These are phyloP conservation scores for Rubroboletus satanas DNA, from an alignment of 768 basidiomycete species.

Conservation along the genomic window DNA sequence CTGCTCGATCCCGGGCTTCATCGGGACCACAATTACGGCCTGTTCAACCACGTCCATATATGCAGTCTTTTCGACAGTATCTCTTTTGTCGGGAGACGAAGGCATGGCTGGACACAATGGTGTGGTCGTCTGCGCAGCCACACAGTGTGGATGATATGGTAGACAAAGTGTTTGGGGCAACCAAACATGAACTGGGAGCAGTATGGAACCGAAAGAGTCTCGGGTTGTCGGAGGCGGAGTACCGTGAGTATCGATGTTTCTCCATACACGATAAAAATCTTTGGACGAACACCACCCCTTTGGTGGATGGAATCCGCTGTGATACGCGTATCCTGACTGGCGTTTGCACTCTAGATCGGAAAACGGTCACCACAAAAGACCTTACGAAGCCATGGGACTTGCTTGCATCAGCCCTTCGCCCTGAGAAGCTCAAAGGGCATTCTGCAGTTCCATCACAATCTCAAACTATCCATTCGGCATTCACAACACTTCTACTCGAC, in stretches of 20 bases:
- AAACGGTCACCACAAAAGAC: conserved; percentile 54
- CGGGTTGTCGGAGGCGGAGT: conserved; percentile 57
- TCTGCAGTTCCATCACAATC: conserved; percentile 3
- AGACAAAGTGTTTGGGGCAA: conserved; percentile 48
- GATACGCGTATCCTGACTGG: neutral
- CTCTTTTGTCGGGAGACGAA: conserved; percentile 58
- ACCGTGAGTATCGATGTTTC: conserved; percentile 51
- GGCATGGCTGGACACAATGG: conserved; percentile 76
- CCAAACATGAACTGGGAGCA: conserved; percentile 44
- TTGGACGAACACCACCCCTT: conserved; percentile 14
- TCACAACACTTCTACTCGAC: conserved; percentile 49
- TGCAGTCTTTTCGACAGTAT: conserved; percentile 57
- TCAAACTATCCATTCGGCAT: conserved; percentile 35
- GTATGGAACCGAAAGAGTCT: conserved; percentile 81
- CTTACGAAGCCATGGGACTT: conserved; percentile 61
- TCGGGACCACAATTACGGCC: conserved; percentile 29
- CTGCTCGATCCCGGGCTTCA: conserved; percentile 27
- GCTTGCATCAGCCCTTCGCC: conserved; percentile 22
- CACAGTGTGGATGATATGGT: conserved; percentile 79
- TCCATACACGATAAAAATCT: neutral
- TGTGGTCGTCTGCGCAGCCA: conserved; percentile 87
- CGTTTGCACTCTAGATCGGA: conserved; percentile 8
- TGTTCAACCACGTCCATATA: conserved; percentile 62
- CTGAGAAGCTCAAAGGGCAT: neutral
- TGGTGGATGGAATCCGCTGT: neutral